Percentiles rank a stretch among this genome's conserved stretches.
Evolutionary conservation across 495 filamentous ascomycete genomes (phyloP).

Genomic region (Apodospora peruviana): DNA sequence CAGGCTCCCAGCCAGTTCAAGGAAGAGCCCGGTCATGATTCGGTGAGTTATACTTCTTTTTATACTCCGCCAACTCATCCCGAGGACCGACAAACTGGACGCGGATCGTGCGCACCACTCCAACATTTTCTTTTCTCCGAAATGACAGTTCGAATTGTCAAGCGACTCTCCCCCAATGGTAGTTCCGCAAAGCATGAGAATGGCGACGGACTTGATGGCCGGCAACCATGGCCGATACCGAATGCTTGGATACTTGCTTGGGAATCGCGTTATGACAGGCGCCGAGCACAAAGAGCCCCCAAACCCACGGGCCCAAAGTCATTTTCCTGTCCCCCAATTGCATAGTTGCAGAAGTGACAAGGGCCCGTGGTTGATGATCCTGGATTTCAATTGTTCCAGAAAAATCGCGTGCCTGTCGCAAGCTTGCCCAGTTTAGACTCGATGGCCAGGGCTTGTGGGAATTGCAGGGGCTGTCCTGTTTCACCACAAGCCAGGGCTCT

Average conservation of each 20-base stretch:
- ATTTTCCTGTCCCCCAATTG: neutral
- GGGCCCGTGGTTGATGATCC: slow-evolving; percentile 11
- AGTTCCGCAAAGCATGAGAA: neutral
- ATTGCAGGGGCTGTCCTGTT: slow-evolving; percentile 33
- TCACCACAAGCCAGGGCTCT: slow-evolving; percentile 32
- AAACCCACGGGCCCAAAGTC: neutral
- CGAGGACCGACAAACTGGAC: slow-evolving; percentile 1
- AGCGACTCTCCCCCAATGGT: neutral
- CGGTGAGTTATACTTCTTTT: slow-evolving; percentile 26
- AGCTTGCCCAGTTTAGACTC: slow-evolving; percentile 22
- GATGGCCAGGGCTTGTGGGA: slow-evolving; percentile 23
- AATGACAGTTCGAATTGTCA: neutral
- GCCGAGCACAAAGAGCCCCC: neutral
- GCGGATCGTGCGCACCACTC: neutral
- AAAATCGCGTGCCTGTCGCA: slow-evolving; percentile 28
- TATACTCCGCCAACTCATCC: slow-evolving; percentile 2
- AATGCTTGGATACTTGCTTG: neutral
- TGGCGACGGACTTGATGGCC: neutral
- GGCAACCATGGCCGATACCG: neutral
- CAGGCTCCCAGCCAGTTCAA: slow-evolving; percentile 34
- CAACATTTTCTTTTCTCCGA: neutral
- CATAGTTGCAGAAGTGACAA: slow-evolving; percentile 11
- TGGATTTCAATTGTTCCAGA: slow-evolving; percentile 32
- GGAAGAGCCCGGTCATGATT: slow-evolving; percentile 31
- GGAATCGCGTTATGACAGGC: neutral